Conservation (phyloP, 2,329 filamentous ascomycete genomes). For the Ophiostoma montium region DNA sequence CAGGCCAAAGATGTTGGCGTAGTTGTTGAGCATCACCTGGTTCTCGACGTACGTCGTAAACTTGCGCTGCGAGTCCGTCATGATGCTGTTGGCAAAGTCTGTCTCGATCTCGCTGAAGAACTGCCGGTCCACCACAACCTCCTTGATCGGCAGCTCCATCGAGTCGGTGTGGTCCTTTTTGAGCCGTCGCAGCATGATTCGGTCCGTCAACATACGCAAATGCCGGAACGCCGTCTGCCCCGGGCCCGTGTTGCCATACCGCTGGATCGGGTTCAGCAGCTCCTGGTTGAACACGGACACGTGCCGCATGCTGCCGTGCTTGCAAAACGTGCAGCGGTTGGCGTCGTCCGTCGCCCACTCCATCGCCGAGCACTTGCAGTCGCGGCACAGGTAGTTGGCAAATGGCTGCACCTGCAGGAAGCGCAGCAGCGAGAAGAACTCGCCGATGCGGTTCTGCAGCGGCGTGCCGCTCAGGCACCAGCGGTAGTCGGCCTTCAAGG, state of each 20-base stretch:
- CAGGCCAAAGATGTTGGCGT: slow-evolving; percentile 95
- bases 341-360: slow-evolving; percentile 71
- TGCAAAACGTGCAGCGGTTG: slow-evolving; percentile 31
- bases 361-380: slow-evolving; percentile 63
- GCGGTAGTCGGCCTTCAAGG: slow-evolving; percentile 72
- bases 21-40: slow-evolving; percentile 90
- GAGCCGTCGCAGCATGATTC: slow-evolving; percentile 89
- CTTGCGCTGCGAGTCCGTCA: slow-evolving; percentile 74
- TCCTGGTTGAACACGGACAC: slow-evolving; percentile 60
- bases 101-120: slow-evolving; percentile 96
- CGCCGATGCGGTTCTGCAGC: slow-evolving; percentile 90
- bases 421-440: slow-evolving; percentile 87
- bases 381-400: slow-evolving; percentile 85
- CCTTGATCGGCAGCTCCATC: slow-evolving; percentile 94
- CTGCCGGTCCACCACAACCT: slow-evolving; percentile 81
- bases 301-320: slow-evolving; percentile 34
- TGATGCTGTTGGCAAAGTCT: slow-evolving; percentile 90
- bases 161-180: slow-evolving; percentile 88
- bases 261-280: slow-evolving; percentile 69
- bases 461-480: slow-evolving; percentile 95
- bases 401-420: slow-evolving; percentile 85
- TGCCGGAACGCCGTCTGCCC: slow-evolving; percentile 64
- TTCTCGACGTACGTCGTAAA: slow-evolving; percentile 94
- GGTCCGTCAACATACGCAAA: slow-evolving; percentile 74
- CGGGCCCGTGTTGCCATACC: slow-evolving; percentile 42